Evolutionary conservation across 202 grass and related monocot species (phyloP).

Genomic region (Panicum virgatum): DNA sequence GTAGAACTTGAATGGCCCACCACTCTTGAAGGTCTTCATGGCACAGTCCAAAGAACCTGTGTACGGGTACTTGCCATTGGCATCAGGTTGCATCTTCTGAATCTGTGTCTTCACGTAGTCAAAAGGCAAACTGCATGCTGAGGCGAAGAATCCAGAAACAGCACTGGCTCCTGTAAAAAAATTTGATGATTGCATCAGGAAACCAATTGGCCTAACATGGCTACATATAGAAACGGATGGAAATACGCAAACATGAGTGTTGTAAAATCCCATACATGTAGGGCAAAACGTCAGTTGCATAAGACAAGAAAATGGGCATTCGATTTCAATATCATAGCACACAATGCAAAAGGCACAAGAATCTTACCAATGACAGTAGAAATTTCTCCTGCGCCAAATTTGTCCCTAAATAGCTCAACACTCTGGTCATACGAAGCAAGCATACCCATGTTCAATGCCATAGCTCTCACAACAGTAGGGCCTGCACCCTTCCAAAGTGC

Average conservation of each 20-base stretch:
- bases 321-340: not conserved
- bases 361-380: slow-evolving; percentile 80
- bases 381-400: slow-evolving; percentile 80
- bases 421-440: slow-evolving; percentile 99
- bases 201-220: not conserved
- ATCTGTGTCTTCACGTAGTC: slow-evolving; percentile 97
- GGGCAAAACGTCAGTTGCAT: not conserved
- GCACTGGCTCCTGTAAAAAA: slow-evolving; percentile 78
- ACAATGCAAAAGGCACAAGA: not conserved
- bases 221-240: not conserved
- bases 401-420: slow-evolving; percentile 94
- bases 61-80: slow-evolving; percentile 87
- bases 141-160: slow-evolving; percentile 85
- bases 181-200: slow-evolving; percentile 9
- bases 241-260: not conserved
- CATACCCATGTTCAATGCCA: slow-evolving; percentile 98
- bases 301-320: not conserved
- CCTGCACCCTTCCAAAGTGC: slow-evolving; percentile 97
- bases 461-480: slow-evolving; percentile 94
- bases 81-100: slow-evolving; percentile 98
- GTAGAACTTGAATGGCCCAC: slow-evolving; percentile 94
- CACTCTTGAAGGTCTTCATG: slow-evolving; percentile 71
- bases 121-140: slow-evolving; percentile 95
- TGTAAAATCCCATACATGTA: not conserved
- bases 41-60: slow-evolving; percentile 83